These are phyloP conservation scores for Striga asiatica DNA, from an alignment of 257 asterid species.

Conservation along the genomic window DNA sequence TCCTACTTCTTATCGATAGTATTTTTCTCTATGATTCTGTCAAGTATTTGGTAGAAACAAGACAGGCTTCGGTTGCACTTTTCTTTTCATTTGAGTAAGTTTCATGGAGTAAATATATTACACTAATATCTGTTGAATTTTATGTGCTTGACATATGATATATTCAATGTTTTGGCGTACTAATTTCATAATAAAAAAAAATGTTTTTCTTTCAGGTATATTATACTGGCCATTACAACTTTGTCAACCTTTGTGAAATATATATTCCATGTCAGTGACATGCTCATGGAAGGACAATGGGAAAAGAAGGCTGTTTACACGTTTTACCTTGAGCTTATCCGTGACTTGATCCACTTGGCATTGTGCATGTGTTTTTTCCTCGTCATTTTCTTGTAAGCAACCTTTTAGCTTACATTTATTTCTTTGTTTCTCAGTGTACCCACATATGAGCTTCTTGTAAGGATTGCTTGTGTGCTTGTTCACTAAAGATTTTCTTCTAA, in stretches of 20 bases:
- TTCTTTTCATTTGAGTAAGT: constrained; percentile 90
- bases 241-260: constrained; percentile 73
- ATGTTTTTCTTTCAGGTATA: constrained; percentile 40
- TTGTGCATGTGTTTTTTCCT: constrained; percentile 89
- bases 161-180: neutral
- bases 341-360: constrained; percentile 82
- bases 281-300: constrained; percentile 97
- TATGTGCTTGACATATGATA: neutral
- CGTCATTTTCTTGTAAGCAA: constrained; percentile 71
- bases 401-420: constrained; percentile 1
- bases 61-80: constrained; percentile 73
- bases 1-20: constrained; percentile 64
- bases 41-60: constrained; percentile 54
- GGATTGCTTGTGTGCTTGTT: neutral
- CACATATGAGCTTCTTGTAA: neutral
- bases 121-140: neutral
- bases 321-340: constrained; percentile 78
- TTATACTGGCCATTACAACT: constrained; percentile 72
- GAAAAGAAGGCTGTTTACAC: constrained; percentile 84
- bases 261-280: constrained; percentile 68
- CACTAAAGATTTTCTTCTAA: neutral
- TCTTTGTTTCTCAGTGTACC: neutral
- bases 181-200: neutral
- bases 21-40: constrained; percentile 49
- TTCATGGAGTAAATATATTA: neutral